Conservation (phyloP, 2,329 filamentous ascomycete species). For the Colletotrichum sp. region DNA sequence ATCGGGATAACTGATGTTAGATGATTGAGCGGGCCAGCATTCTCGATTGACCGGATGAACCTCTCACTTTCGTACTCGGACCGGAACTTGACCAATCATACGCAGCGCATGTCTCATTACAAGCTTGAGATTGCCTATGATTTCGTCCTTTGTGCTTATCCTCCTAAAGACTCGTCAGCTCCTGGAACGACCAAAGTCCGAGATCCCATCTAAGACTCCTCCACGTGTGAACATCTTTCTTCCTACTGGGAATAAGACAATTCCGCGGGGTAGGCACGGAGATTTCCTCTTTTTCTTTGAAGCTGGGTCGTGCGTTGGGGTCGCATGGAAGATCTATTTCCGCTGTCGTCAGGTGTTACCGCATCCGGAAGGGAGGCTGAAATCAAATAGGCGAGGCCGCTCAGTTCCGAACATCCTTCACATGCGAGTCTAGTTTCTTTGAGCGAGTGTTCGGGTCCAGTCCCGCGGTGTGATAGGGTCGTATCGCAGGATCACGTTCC, state of each 20-base stretch:
- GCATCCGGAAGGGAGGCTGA: not conserved
- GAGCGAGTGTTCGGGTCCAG: not conserved
- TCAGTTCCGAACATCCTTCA: not conserved
- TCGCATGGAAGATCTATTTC: not conserved
- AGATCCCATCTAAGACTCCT: not conserved
- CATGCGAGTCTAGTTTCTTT: not conserved
- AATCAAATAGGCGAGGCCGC: not conserved
- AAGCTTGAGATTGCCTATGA: not conserved
- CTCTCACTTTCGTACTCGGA: not conserved
- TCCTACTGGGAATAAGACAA: not conserved
- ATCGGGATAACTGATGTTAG: not conserved
- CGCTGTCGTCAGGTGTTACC: not conserved
- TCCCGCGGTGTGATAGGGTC: accelerated
- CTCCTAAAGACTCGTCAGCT: not conserved
- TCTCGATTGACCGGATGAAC: not conserved
- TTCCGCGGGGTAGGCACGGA: not conserved
- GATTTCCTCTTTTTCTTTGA: not conserved
- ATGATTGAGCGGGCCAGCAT: not conserved
- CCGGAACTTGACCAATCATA: not conserved
- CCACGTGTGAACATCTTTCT: not conserved
- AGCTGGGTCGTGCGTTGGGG: not conserved
- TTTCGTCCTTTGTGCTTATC: not conserved
- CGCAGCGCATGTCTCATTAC: not conserved
- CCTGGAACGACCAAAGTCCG: not conserved
- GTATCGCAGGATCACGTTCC: accelerated